Percentiles rank a stretch among this genome's conserved stretches.
These are phyloP conservation scores for Xylariaceae sp. DNA, from an alignment of 2,329 filamentous ascomycete genomes.

Conservation along the genomic window DNA sequence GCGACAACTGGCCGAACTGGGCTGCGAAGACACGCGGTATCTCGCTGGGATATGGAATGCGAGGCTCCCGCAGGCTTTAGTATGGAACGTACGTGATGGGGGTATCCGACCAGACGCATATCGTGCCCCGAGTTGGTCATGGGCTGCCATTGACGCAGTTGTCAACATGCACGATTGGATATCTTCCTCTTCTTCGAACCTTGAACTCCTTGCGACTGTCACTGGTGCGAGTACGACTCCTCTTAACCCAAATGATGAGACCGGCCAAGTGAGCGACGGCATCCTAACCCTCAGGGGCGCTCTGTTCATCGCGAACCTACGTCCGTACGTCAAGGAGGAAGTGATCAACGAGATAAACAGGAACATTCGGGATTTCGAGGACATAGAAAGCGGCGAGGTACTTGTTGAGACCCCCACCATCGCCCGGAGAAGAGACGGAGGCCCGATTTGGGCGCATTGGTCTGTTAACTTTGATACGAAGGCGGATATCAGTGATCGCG, in stretches of 20 bases:
- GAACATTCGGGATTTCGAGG: neutral
- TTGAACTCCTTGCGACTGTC: neutral
- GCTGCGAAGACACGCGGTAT: neutral
- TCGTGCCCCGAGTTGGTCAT: neutral
- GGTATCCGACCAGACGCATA: neutral
- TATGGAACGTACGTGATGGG: neutral
- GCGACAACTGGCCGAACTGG: neutral
- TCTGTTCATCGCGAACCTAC: neutral
- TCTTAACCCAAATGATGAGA: neutral
- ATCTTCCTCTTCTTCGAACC: neutral
- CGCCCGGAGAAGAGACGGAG: too few species aligned
- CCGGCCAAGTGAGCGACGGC: neutral
- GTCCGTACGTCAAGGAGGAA: neutral
- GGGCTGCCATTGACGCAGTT: neutral
- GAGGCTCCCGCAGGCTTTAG: neutral
- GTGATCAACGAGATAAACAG: neutral
- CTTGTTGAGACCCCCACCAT: neutral
- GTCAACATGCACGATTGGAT: neutral
- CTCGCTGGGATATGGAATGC: neutral
- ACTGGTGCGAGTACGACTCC: neutral
- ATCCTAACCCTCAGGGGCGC: neutral
- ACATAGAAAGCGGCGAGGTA: neutral
- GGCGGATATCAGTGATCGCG: neutral
- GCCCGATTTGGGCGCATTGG: neutral
- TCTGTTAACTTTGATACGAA: neutral